These are phyloP conservation scores for Dichotomocladium elegans DNA, from an alignment of 371 early-diverging fungal genomes.

Conservation along the genomic window DNA sequence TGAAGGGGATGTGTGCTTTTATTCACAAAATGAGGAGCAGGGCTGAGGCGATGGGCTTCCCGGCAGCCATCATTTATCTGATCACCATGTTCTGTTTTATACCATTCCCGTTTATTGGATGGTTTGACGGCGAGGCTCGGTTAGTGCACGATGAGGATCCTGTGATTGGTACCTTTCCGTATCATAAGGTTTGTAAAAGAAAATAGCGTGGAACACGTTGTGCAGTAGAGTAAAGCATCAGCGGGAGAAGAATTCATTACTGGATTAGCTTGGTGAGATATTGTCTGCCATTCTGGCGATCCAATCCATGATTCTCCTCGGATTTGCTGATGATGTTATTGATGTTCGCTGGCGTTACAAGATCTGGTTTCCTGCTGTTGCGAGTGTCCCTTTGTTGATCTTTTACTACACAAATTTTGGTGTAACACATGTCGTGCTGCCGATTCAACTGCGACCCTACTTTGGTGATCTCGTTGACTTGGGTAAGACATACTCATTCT, in stretches of 20 bases:
- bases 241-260: not conserved
- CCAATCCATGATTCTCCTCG: conserved; percentile 93
- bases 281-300: conserved; percentile 86
- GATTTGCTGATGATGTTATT: conserved; percentile 97
- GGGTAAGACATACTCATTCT: conserved; percentile 51
- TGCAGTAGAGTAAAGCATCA: too few relatives aligned
- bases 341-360: conserved; percentile 96
- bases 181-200: conserved; percentile 56
- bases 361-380: conserved; percentile 90
- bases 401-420: conserved; percentile 91
- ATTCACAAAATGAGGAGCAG: conserved; percentile 7
- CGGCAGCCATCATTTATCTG: conserved; percentile 69
- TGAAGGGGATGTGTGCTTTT: not conserved
- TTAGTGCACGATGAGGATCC: conserved; percentile 36
- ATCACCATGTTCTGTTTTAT: conserved; percentile 87
- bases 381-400: conserved; percentile 89
- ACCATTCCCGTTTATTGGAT: conserved; percentile 86
- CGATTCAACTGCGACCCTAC: conserved; percentile 71
- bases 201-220: too few relatives aligned
- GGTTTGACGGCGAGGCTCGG: conserved; percentile 51
- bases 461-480: conserved; percentile 77
- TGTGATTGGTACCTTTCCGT: conserved; percentile 60
- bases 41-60: conserved; percentile 41
- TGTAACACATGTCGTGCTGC: conserved; percentile 84
- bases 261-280: conserved; percentile 84